Evolutionary conservation across 106 monocot species (phyloP), one percentile per base, ranked within the genome.

Genomic region (Hemerocallis citrina): DNA sequence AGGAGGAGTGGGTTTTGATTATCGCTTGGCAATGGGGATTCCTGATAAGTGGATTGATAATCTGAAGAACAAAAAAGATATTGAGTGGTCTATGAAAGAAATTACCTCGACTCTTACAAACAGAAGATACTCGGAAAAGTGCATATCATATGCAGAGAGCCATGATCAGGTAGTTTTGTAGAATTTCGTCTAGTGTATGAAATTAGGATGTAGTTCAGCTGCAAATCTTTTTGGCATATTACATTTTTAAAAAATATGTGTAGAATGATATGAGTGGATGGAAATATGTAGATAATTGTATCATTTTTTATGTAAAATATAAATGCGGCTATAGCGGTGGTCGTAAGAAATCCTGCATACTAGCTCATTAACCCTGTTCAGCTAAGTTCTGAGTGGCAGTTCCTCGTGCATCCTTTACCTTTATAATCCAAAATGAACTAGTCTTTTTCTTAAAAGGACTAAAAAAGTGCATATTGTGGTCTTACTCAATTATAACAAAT

Each of bases 41-140:
- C 93, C 93, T 57, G 93, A 93, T 47, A 89, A 70, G 65, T 93
- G 93, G 93, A 89, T 89, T 65, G 82, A 93, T 61, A 79, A 74
- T 63, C 58, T 93, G 63, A 93, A 93, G 70, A 93, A 89, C 66
- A 89, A 85, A 68, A 57, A n/a, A 21, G 93, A 93, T 57, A 37
- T 31, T 0, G 55, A 77, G 23, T 93, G 93, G 93, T 82, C 75
- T 8, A 93, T 89, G 93, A 64, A 79, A 36, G 93, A 93, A 52
- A 85, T 93, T 52, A 66, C 50, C 0, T 58, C 22, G 24, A 79
- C 38, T 66, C 72, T 93, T 62, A 85, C 80, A 52, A 89, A 93
- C 72, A 72, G 93, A 52, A 85, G 93, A 82, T 85, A 85, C 62
- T 75, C 69, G 54, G 93, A 93, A 75, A 93, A 82, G 65, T 93